phyloP scores from a whole-genome alignment of 345 rosid species.

The Noccaea caerulescens region DNA sequence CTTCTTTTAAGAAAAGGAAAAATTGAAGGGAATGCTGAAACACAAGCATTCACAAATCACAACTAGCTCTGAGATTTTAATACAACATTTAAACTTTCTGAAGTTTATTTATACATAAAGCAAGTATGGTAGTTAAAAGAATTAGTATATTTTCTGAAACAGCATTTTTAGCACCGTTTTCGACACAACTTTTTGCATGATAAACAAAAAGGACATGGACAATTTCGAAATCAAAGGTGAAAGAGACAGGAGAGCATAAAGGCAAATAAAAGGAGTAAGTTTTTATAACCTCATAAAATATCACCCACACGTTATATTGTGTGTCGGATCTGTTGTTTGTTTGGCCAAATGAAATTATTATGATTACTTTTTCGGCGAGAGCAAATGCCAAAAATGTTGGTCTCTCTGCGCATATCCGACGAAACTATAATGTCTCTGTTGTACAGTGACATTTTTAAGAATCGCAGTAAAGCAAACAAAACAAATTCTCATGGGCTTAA shows the following conservation, averaged over 20 bases:
- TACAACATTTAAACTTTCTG: constrained; percentile 2
- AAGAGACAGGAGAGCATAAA: constrained; percentile 31
- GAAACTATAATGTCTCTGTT: background rate
- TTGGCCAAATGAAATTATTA: background rate
- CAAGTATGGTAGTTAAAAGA: background rate
- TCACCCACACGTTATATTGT: background rate
- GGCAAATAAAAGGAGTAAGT: constrained; percentile 20
- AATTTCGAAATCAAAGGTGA: constrained; percentile 21
- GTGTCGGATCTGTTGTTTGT: background rate
- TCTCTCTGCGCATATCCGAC: constrained; percentile 14
- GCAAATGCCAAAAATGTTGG: constrained; percentile 26
- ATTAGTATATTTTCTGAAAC: background rate
- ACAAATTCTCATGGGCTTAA: background rate
- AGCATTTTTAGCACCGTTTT: background rate
- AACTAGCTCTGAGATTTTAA: background rate
- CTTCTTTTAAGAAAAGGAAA: background rate
- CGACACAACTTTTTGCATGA: constrained; percentile 16
- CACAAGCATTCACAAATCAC: background rate
- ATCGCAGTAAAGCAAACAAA: background rate
- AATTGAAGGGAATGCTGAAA: background rate
- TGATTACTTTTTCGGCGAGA: background rate
- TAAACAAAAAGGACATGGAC: constrained; percentile 12
- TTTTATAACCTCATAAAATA: background rate
- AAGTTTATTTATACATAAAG: background rate
- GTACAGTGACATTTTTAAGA: background rate